These are phyloP conservation scores for Curvularia verruculosa DNA, from an alignment of 2,329 filamentous ascomycete species.

Conservation along the genomic window DNA sequence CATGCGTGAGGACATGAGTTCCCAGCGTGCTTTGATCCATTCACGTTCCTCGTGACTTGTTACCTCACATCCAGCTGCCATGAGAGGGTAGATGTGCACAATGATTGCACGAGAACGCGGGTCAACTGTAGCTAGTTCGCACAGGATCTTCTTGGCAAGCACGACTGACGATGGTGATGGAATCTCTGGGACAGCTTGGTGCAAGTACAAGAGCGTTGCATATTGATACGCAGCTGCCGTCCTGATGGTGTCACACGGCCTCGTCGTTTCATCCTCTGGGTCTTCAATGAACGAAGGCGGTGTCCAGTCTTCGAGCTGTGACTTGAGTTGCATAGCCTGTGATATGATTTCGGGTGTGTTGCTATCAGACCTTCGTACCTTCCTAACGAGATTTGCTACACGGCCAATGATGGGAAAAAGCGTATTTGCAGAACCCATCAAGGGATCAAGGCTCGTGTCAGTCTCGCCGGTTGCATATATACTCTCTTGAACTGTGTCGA, in stretches of 20 bases:
- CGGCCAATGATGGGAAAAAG: conserved; percentile 72
- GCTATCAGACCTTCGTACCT: conserved; percentile 60
- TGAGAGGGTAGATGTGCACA: conserved; percentile 72
- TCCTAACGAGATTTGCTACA: conserved; percentile 69
- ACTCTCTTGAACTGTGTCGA: conserved; percentile 50
- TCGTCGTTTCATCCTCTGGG: conserved; percentile 68
- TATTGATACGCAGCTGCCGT: conserved; percentile 71
- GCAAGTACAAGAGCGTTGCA: conserved; percentile 69
- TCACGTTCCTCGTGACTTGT: conserved; percentile 63
- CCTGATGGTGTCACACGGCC: conserved; percentile 68
- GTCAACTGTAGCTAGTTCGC: conserved; percentile 68
- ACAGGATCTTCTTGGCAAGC: conserved; percentile 66
- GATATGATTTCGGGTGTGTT: conserved; percentile 67
- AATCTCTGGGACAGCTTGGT: conserved; percentile 72
- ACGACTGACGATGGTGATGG: conserved; percentile 63
- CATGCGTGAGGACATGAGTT: conserved; percentile 64
- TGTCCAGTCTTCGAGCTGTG: conserved; percentile 65
- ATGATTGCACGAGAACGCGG: conserved; percentile 67
- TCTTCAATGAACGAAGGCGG: conserved; percentile 64
- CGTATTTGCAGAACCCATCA: conserved; percentile 72
- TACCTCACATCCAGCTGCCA: conserved; percentile 71
- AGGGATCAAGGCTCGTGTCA: conserved; percentile 67
- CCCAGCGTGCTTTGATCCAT: conserved; percentile 70
- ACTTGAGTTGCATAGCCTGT: conserved; percentile 66
- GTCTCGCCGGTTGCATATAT: conserved; percentile 40